Conservation (phyloP, 1,139 yeast species). For the Kurtzmaniella quercitrusa region DNA sequence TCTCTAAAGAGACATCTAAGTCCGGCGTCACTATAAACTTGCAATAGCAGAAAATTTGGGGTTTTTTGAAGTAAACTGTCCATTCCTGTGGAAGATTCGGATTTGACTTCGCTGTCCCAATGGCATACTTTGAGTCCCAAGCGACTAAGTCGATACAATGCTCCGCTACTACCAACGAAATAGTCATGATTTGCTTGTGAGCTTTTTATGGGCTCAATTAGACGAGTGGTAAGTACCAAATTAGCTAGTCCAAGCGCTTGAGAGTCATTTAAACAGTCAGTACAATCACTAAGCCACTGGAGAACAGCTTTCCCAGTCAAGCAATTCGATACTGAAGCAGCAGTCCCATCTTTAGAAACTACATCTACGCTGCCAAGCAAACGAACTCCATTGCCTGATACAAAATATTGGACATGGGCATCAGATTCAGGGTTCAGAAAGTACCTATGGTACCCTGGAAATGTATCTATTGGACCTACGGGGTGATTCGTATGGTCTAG, state of each 20-base stretch:
- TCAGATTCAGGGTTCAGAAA: slow-evolving; percentile 90
- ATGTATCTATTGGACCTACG: slow-evolving; percentile 16
- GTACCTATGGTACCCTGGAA: slow-evolving; percentile 74
- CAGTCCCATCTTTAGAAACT: slow-evolving; percentile 9
- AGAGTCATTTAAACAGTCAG: slow-evolving; percentile 54
- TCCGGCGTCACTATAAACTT: slow-evolving; percentile 72
- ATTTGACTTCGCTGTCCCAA: slow-evolving; percentile 11
- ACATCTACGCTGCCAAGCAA: slow-evolving; percentile 27
- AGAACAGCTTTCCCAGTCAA: slow-evolving; percentile 73
- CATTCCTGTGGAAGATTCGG: background rate
- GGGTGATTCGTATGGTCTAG: background rate
- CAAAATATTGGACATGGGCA: slow-evolving; percentile 74
- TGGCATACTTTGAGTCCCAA: slow-evolving; percentile 17
- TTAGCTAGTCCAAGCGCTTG: slow-evolving; percentile 64
- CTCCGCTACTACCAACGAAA: slow-evolving; percentile 15
- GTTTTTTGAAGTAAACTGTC: background rate
- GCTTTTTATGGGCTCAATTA: slow-evolving; percentile 40
- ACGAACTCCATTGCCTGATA: slow-evolving; percentile 63
- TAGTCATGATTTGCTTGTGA: slow-evolving; percentile 8
- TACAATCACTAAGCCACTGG: slow-evolving; percentile 91
- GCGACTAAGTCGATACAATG: slow-evolving; percentile 19
- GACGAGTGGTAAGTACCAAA: slow-evolving; percentile 46
- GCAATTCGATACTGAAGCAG: slow-evolving; percentile 35
- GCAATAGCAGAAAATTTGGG: background rate
- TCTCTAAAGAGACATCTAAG: slow-evolving; percentile 60